These are phyloP conservation scores for Monilinia fructicola DNA, from an alignment of 2,329 filamentous ascomycete species.

Conservation along the genomic window DNA sequence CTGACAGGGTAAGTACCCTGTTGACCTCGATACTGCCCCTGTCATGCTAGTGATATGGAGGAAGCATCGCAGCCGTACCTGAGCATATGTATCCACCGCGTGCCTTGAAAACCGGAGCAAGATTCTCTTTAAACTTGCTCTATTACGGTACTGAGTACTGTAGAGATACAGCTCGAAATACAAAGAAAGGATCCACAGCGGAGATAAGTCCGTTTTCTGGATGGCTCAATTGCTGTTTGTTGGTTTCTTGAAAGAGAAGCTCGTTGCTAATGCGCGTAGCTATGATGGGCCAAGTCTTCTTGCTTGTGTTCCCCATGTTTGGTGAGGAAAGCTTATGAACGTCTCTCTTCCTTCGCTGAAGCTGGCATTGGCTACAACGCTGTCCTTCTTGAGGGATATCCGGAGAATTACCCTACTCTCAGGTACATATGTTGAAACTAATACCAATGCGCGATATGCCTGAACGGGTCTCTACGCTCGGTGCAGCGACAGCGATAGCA, in stretches of 20 bases:
- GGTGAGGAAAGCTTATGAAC: conserved; percentile 8
- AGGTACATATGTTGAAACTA: not conserved
- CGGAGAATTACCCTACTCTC: not conserved
- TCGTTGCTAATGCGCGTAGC: conserved; percentile 8
- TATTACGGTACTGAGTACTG: too few species aligned
- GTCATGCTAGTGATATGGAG: conserved; percentile 1
- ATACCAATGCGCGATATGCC: not conserved
- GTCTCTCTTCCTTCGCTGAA: not conserved
- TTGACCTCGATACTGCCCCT: not conserved
- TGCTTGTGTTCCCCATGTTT: conserved; percentile 1
- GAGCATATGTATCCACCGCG: not conserved
- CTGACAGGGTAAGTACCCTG: not conserved
- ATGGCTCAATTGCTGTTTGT: not conserved
- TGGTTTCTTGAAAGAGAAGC: not conserved
- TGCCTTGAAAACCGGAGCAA: conserved; percentile 14
- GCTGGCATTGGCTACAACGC: not conserved
- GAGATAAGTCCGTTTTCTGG: not conserved
- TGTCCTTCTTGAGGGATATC: not conserved
- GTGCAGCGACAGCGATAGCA: not conserved
- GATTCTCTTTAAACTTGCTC: too few species aligned
- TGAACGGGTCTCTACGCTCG: not conserved
- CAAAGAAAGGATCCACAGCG: not conserved
- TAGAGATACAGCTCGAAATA: not conserved
- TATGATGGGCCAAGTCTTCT: conserved; percentile 2
- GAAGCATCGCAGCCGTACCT: not conserved